phyloP scores from a whole-genome alignment of 2,329 filamentous ascomycete genomes.

The Clarireedia sp. region DNA sequence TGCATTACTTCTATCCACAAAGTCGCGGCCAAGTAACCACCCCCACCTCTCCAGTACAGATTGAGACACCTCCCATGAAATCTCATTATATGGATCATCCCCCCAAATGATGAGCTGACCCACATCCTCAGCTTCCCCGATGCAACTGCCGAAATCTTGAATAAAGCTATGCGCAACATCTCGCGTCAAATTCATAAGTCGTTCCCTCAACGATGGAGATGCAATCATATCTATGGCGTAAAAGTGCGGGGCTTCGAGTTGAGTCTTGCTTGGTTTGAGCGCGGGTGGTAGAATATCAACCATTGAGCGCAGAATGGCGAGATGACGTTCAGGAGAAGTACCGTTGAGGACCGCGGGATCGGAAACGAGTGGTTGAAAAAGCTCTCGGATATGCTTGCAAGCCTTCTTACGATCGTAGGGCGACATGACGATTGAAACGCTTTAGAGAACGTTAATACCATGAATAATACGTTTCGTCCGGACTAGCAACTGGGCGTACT shows the following conservation, averaged over 20 bases:
- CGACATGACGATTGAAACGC: slow-evolving; percentile 23
- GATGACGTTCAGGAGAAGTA: slow-evolving; percentile 31
- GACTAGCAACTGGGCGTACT: slow-evolving; percentile 4
- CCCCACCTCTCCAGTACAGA: slow-evolving; percentile 34
- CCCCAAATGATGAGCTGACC: slow-evolving; percentile 37
- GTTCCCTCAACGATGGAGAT: slow-evolving; percentile 33
- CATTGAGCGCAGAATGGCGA: slow-evolving; percentile 24
- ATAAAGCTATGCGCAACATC: slow-evolving; percentile 34
- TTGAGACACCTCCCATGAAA: slow-evolving; percentile 37
- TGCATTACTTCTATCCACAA: slow-evolving; percentile 34
- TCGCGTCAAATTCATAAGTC: slow-evolving; percentile 30
- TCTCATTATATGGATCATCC: slow-evolving; percentile 34
- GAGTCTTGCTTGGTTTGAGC: slow-evolving; percentile 33
- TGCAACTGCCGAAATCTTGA: slow-evolving; percentile 31
- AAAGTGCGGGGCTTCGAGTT: slow-evolving; percentile 34
- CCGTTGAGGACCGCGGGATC: slow-evolving; percentile 27
- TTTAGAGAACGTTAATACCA: slow-evolving; percentile 5
- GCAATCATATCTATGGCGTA: slow-evolving; percentile 37
- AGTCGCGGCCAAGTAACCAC: slow-evolving; percentile 33
- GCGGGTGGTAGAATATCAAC: slow-evolving; percentile 29
- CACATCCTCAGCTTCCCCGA: slow-evolving; percentile 30
- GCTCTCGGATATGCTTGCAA: slow-evolving; percentile 29
- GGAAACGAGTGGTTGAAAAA: slow-evolving; percentile 31
- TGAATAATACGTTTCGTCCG: slow-evolving; percentile 6
- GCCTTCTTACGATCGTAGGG: slow-evolving; percentile 32